phyloP scores from a whole-genome alignment of 78 protist species.

The Salpingoeca rosetta region DNA sequence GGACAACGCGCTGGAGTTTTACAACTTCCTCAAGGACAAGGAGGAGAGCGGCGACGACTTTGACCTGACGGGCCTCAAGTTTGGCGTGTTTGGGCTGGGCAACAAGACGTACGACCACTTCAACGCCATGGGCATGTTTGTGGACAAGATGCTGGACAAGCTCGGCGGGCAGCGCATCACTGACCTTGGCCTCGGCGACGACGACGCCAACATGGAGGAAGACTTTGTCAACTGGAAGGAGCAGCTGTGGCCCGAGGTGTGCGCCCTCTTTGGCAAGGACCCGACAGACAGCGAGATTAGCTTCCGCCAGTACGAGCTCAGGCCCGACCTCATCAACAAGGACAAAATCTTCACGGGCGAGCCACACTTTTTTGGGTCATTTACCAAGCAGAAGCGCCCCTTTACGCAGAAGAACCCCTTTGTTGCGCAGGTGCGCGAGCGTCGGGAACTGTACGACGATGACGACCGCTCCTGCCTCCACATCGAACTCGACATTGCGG shows the following conservation, averaged over 20 bases:
- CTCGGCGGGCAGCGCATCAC: slow-evolving; percentile 52
- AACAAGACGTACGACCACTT: slow-evolving; percentile 81
- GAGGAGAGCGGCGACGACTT: slow-evolving; percentile 9
- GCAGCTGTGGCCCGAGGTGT: slow-evolving; percentile 44
- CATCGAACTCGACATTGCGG: slow-evolving; percentile 25
- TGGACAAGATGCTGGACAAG: slow-evolving; percentile 45
- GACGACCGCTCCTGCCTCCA: neutral
- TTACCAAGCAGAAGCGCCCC: neutral
- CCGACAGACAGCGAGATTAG: neutral
- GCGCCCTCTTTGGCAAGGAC: slow-evolving; percentile 30
- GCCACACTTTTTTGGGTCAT: neutral
- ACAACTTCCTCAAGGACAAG: slow-evolving; percentile 30
- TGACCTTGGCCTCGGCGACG: slow-evolving; percentile 66
- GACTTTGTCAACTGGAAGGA: slow-evolving; percentile 72
- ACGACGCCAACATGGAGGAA: slow-evolving; percentile 74
- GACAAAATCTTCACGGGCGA: neutral
- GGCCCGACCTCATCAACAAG: neutral
- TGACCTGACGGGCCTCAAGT: slow-evolving; percentile 25
- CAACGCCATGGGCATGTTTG: slow-evolving; percentile 54
- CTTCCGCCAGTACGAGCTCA: slow-evolving; percentile 1
- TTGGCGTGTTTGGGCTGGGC: slow-evolving; percentile 79
- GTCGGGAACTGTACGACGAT: slow-evolving; percentile 46
- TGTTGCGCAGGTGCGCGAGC: slow-evolving; percentile 35
- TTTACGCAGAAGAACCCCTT: slow-evolving; percentile 39
- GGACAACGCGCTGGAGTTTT: slow-evolving; percentile 68